Conservation (phyloP, 2,329 filamentous ascomycete genomes). For the Moelleriella libera region DNA sequence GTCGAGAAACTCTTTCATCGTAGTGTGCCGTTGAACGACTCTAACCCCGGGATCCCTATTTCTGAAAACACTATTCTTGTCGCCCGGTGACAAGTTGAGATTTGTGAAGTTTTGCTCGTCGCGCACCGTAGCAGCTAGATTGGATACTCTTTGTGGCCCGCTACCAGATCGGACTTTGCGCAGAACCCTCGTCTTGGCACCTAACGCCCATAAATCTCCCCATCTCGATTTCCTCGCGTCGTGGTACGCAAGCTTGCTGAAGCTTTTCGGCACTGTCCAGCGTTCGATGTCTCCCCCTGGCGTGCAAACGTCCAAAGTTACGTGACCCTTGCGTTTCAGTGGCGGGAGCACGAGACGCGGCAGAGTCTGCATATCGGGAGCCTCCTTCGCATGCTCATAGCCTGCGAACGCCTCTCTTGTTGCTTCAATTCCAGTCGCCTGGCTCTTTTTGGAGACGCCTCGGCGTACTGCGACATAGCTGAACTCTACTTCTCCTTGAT, state of each 20-base stretch:
- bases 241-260: slow-evolving; percentile 69
- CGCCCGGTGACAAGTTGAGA: too few relatives aligned
- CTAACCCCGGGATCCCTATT: slow-evolving; percentile 27
- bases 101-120: too few relatives aligned
- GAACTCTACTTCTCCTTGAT: slow-evolving; percentile 83
- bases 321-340: slow-evolving; percentile 76
- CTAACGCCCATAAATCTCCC: slow-evolving; percentile 93
- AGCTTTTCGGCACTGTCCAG: slow-evolving; percentile 81
- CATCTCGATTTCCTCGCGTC: slow-evolving; percentile 82
- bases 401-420: slow-evolving; percentile 58
- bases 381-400: slow-evolving; percentile 38
- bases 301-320: slow-evolving; percentile 84
- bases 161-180: slow-evolving; percentile 47
- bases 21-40: slow-evolving; percentile 20
- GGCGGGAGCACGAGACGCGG: slow-evolving; percentile 69
- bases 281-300: slow-evolving; percentile 74
- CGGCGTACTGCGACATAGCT: slow-evolving; percentile 80
- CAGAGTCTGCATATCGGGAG: slow-evolving; percentile 49
- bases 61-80: slow-evolving; percentile 2
- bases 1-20: slow-evolving; percentile 24
- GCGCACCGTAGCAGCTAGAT: slow-evolving; percentile 19
- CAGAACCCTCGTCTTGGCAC: slow-evolving; percentile 68
- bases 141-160: slow-evolving; percentile 30
- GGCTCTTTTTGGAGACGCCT: slow-evolving; percentile 33
- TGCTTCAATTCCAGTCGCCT: slow-evolving; percentile 36